These are phyloP conservation scores for Erucastrum elatum DNA, from an alignment of 345 rosid genomes.

Conservation along the genomic window DNA sequence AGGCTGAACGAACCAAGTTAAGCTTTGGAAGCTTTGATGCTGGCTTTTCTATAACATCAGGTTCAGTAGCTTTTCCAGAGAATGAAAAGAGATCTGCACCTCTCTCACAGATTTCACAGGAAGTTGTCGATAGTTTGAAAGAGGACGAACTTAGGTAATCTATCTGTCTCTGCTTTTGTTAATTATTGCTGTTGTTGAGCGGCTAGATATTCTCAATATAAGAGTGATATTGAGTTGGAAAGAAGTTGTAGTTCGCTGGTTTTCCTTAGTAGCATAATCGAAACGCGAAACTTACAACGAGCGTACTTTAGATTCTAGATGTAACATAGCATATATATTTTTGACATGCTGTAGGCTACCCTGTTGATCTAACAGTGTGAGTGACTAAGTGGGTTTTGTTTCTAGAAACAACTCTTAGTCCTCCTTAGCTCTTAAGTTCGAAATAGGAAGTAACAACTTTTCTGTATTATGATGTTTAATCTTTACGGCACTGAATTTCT, in stretches of 20 bases:
- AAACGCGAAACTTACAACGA: not conserved
- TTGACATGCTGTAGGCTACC: not conserved
- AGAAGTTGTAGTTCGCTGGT: slow-evolving; percentile 11
- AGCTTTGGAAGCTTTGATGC: slow-evolving; percentile 97
- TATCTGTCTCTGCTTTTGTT: slow-evolving; percentile 18
- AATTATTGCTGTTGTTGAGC: slow-evolving; percentile 4
- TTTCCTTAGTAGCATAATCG: slow-evolving; percentile 2
- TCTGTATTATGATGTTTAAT: not conserved
- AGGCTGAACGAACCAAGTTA: slow-evolving; percentile 78
- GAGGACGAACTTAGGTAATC: slow-evolving; percentile 58
- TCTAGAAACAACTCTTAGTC: not conserved
- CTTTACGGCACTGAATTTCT: not conserved
- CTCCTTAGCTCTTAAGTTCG: not conserved
- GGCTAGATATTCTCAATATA: slow-evolving; percentile 4
- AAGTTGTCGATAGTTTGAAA: slow-evolving; percentile 55
- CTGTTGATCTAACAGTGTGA: slow-evolving; percentile 1
- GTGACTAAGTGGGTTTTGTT: slow-evolving; percentile 3
- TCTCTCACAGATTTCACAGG: slow-evolving; percentile 64
- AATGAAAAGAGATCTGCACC: slow-evolving; percentile 70
- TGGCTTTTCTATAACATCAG: slow-evolving; percentile 58
- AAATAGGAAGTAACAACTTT: not conserved
- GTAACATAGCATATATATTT: not conserved
- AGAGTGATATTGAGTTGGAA: not conserved
- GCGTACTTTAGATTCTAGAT: slow-evolving; percentile 8
- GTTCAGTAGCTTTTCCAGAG: slow-evolving; percentile 46